phyloP scores from a whole-genome alignment of 257 asterid species.

The Cordia subcordata region DNA sequence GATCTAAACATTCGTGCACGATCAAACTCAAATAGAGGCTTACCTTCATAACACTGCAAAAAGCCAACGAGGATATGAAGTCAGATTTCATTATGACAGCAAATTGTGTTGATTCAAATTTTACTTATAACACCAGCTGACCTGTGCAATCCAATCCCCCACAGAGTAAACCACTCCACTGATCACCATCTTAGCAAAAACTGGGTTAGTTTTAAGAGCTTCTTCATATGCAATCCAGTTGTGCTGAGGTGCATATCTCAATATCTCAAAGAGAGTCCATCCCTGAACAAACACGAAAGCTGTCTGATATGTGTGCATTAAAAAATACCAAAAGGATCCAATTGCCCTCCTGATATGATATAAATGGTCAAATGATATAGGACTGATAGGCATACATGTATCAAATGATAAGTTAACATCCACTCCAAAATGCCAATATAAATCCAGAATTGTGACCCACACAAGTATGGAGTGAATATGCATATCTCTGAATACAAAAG shows the following conservation, averaged over 20 bases:
- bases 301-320: background rate
- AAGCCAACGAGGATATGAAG: background rate
- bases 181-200: conserved; percentile 77
- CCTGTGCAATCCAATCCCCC: conserved; percentile 95
- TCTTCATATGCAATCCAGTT: conserved; percentile 86
- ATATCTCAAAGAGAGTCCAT: conserved; percentile 75
- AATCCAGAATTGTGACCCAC: too few species aligned
- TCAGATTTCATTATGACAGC: too few species aligned
- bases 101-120: background rate
- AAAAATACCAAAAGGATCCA: too few species aligned
- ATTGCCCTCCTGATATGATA: too few species aligned
- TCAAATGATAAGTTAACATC: too few species aligned
- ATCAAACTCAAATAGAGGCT: conserved; percentile 72
- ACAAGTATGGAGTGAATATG: too few species aligned
- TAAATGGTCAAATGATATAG: too few species aligned
- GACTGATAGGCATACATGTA: too few species aligned
- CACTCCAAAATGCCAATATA: too few species aligned
- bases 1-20: conserved; percentile 74
- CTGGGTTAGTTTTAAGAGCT: conserved; percentile 75
- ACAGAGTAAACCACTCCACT: conserved; percentile 84
- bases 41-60: conserved; percentile 80
- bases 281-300: conserved; percentile 40
- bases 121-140: conserved; percentile 15
- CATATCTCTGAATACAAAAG: too few species aligned
- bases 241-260: conserved; percentile 86